A percentile compares a stretch with the other conserved stretches of the same genome.
phyloP scores from a whole-genome alignment of 805 yeast species.

The Kluyveromyces wickerhamii region DNA sequence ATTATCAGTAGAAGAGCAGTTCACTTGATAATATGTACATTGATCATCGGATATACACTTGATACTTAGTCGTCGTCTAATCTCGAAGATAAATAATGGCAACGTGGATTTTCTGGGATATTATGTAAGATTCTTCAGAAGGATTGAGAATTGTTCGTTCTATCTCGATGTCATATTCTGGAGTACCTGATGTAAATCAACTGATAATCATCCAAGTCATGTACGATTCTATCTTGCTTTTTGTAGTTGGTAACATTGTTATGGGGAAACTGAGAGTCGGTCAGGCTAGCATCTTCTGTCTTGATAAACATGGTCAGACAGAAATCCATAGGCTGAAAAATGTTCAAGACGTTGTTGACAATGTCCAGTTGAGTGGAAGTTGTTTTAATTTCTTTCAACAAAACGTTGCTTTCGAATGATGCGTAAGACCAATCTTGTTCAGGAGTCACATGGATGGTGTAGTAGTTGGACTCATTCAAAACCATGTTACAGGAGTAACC shows the following conservation, averaged over 20 bases:
- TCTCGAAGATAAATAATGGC: no score
- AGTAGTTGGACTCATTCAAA: conserved; percentile 52
- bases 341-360: conserved; percentile 47
- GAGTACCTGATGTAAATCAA: conserved; percentile 56
- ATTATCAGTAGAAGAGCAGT: no score
- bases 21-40: no score
- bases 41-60: no score
- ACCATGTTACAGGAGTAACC: conserved; percentile 90
- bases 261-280: conserved; percentile 6
- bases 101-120: no score
- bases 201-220: conserved; percentile 68
- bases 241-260: conserved; percentile 36
- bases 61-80: no score
- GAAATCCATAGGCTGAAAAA: conserved; percentile 72
- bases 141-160: no score
- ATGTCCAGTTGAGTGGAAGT: conserved; percentile 45
- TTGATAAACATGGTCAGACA: conserved; percentile 46
- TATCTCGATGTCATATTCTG: conserved; percentile 6
- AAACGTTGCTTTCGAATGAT: conserved; percentile 85
- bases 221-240: conserved; percentile 58
- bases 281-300: conserved; percentile 20
- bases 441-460: conserved; percentile 90
- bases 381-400: conserved; percentile 33
- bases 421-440: conserved; percentile 94
- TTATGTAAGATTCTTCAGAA: no score